phyloP scores from a whole-genome alignment of 768 basidiomycete species.

The Rhizopogon vinicolor region DNA sequence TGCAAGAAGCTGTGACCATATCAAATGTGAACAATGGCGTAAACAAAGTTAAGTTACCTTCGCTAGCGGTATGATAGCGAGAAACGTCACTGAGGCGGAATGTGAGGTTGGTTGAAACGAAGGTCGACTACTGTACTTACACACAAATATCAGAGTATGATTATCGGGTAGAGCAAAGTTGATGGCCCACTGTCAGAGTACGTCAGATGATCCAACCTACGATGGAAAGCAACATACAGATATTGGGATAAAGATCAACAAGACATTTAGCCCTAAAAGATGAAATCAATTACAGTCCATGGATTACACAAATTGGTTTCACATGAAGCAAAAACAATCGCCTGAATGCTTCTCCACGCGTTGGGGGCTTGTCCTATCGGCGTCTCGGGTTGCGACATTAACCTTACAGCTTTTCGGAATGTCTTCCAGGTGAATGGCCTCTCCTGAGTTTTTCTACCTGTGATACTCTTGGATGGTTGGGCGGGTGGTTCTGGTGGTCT shows the following conservation, averaged over 20 bases:
- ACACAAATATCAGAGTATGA: conserved; percentile 70
- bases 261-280: conserved; percentile 56
- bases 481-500: background rate
- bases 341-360: conserved; percentile 39
- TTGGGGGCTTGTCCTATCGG: conserved; percentile 40
- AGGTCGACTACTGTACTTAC: conserved; percentile 35
- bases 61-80: too few relatives aligned
- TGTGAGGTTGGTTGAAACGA: too few relatives aligned
- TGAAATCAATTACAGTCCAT: conserved; percentile 3
- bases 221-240: conserved; percentile 39
- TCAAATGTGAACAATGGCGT: too few relatives aligned
- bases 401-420: conserved; percentile 15
- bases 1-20: too few relatives aligned
- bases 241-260: conserved; percentile 68
- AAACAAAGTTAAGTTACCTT: too few relatives aligned
- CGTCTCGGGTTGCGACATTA: conserved; percentile 33
- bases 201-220: background rate
- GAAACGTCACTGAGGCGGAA: too few relatives aligned
- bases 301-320: background rate
- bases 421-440: background rate
- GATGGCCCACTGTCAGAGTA: conserved; percentile 56
- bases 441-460: background rate
- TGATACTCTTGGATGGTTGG: background rate
- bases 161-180: conserved; percentile 50
- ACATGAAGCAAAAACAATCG: conserved; percentile 60